Evolutionary conservation across 331 rosid genomes (phyloP).

Genomic region (Quercus lobata): DNA sequence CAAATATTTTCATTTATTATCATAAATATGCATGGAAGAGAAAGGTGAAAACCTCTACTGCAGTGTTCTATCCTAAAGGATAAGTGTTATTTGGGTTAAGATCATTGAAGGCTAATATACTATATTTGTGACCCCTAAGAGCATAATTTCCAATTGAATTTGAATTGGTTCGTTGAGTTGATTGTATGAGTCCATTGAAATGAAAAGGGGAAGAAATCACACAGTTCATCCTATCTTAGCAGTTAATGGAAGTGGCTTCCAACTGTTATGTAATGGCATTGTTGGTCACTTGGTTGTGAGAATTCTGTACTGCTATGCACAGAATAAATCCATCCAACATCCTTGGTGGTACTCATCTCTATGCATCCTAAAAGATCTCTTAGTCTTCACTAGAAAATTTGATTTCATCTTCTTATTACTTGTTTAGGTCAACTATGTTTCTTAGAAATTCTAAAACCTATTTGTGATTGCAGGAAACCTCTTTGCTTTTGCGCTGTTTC

Average conservation of each 20-base stretch:
- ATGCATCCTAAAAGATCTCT: background rate
- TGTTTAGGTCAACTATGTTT: background rate
- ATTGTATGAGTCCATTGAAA: background rate
- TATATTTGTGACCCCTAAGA: background rate
- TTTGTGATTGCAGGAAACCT: constrained; percentile 37
- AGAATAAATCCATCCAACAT: background rate
- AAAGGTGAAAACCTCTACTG: background rate
- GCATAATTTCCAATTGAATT: background rate
- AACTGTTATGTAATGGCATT: background rate
- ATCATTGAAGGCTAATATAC: background rate
- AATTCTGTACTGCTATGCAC: background rate
- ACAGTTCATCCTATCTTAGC: background rate
- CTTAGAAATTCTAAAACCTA: background rate
- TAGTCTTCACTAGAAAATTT: background rate
- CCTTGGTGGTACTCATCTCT: background rate
- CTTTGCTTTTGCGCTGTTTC: constrained; percentile 54
- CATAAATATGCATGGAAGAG: background rate
- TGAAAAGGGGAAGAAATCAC: background rate
- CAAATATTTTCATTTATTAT: background rate
- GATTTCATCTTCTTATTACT: background rate
- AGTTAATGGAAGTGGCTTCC: background rate
- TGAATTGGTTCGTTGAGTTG: background rate
- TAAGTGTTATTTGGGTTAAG: background rate
- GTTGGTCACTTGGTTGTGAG: background rate
- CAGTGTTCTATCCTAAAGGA: background rate